A percentile compares a stretch with the other conserved stretches of the same genome.
phyloP scores from a whole-genome alignment of 768 basidiomycete species.

The Pulveroboletus frians region DNA sequence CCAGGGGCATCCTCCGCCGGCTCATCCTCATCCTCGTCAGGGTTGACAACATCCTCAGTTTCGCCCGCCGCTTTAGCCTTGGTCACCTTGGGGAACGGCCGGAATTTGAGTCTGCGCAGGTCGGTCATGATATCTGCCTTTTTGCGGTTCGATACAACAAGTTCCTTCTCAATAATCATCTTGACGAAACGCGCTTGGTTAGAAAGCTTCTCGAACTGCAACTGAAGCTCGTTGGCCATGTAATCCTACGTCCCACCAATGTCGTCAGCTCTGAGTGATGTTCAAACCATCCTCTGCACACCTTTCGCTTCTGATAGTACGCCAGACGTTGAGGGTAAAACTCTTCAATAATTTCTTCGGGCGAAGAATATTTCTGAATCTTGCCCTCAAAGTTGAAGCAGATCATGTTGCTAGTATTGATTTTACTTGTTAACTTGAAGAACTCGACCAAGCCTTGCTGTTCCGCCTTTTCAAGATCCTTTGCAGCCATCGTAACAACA shows the following conservation, averaged over 20 bases:
- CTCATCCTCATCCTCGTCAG: slow-evolving; percentile 43
- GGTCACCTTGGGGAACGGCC: slow-evolving; percentile 80
- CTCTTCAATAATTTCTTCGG: slow-evolving; percentile 90
- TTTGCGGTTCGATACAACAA: slow-evolving; percentile 82
- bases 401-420: slow-evolving; percentile 96
- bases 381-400: slow-evolving; percentile 96
- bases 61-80: slow-evolving; percentile 68
- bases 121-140: slow-evolving; percentile 83
- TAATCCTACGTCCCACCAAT: slow-evolving; percentile 52
- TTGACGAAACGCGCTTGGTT: slow-evolving; percentile 97
- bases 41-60: slow-evolving; percentile 51
- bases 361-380: slow-evolving; percentile 85
- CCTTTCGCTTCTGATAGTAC: slow-evolving; percentile 96
- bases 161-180: slow-evolving; percentile 87
- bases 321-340: slow-evolving; percentile 87
- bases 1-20: slow-evolving; percentile 36
- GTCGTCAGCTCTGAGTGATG: background rate
- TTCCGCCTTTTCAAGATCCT: slow-evolving; percentile 82
- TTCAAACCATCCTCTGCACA: slow-evolving; percentile 20
- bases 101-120: slow-evolving; percentile 77
- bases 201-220: slow-evolving; percentile 73
- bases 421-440: slow-evolving; percentile 82
- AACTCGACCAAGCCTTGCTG: slow-evolving; percentile 83
- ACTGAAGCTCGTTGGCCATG: slow-evolving; percentile 77
- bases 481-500: slow-evolving; percentile 70